Evolutionary conservation across 1,284 basidiomycete species (phyloP).

Genomic region (Leccinum fallax): DNA sequence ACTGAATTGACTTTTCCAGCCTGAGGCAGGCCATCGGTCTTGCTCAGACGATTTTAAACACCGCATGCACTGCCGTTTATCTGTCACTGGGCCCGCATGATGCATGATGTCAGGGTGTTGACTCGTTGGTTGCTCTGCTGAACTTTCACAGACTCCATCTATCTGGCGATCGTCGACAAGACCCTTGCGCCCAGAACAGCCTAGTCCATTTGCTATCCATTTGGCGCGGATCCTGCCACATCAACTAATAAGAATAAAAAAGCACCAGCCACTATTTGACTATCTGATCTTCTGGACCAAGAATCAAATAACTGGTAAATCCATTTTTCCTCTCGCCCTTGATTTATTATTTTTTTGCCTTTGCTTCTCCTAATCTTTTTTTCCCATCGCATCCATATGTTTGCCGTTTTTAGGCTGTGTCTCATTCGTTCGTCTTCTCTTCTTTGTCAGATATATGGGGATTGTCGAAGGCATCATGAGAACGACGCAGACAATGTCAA

Average conservation of each 20-base stretch:
- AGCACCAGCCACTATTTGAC: neutral
- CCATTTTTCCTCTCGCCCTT: neutral
- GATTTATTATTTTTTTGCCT: neutral
- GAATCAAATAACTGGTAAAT: neutral
- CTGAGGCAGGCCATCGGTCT: neutral
- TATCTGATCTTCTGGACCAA: neutral
- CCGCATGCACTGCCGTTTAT: neutral
- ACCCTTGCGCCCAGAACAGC: neutral
- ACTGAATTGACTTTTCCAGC: neutral
- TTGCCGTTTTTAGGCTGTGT: neutral
- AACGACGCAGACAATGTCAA: neutral
- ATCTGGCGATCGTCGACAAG: constrained; percentile 1
- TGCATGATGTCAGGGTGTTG: constrained; percentile 9
- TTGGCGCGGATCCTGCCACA: neutral
- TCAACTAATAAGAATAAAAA: neutral
- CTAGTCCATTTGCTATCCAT: neutral
- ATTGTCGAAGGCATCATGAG: neutral
- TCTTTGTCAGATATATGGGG: constrained; percentile 10
- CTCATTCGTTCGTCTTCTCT: neutral
- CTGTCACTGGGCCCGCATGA: neutral
- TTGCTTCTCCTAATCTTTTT: neutral
- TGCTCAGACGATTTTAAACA: constrained; percentile 1
- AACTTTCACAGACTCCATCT: constrained; percentile 1
- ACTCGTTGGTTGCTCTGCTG: neutral
- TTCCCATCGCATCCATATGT: neutral